Conservation (phyloP, 2,329 filamentous ascomycete species). For the Pyrenophora seminiperda region DNA sequence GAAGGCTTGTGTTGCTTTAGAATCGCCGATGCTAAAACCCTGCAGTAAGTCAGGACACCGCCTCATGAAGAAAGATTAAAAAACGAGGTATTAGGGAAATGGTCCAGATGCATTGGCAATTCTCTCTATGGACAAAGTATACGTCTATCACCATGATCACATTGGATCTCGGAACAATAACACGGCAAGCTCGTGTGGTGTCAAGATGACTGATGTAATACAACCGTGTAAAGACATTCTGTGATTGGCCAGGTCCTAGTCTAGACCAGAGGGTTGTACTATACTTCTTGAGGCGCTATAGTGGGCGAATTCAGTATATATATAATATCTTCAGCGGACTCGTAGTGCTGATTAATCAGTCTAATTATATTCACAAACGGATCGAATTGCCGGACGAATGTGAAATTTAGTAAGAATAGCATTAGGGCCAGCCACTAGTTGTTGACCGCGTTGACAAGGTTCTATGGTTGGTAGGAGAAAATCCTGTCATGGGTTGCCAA, state of each 20-base stretch:
- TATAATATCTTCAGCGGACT: background rate
- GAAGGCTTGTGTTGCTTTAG: constrained; percentile 1
- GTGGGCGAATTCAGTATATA: background rate
- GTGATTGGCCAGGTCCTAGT: background rate
- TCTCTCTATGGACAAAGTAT: no score
- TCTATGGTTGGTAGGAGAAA: constrained; percentile 29
- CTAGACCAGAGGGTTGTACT: background rate
- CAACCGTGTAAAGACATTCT: background rate
- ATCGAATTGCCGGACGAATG: constrained; percentile 2
- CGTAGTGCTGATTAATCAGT: background rate
- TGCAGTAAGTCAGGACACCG: background rate
- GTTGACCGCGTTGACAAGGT: constrained; percentile 41
- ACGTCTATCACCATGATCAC: background rate
- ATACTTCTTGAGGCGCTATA: background rate
- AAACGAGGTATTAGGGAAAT: background rate
- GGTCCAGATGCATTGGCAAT: no score
- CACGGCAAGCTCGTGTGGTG: background rate
- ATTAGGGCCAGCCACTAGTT: constrained; percentile 33
- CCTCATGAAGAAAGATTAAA: background rate
- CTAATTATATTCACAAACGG: background rate
- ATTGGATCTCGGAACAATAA: background rate
- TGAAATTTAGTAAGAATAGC: constrained; percentile 20
- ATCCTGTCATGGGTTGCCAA: constrained; percentile 25
- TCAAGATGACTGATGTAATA: background rate
- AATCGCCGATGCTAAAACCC: background rate